These are phyloP conservation scores for Gleditsia sinensis DNA, from an alignment of 306 rosid genomes.

Conservation along the genomic window DNA sequence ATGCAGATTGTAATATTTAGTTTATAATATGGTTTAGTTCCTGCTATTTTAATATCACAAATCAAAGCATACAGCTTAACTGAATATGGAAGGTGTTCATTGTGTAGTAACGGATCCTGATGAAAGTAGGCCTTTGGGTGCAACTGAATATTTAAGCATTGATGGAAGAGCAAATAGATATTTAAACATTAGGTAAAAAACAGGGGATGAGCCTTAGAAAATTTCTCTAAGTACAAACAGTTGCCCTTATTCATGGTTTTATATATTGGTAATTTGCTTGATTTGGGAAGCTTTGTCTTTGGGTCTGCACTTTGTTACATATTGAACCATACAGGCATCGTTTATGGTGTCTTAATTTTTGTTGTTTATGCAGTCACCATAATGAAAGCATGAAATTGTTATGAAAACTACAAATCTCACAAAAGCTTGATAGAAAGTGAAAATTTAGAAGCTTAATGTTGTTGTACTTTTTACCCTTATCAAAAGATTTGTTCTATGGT, in stretches of 20 bases:
- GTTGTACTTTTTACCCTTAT: not conserved
- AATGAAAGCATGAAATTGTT: not conserved
- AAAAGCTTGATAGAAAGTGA: not conserved
- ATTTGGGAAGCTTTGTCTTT: conserved; percentile 5
- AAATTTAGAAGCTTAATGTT: not conserved
- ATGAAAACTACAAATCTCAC: not conserved
- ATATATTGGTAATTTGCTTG: not conserved
- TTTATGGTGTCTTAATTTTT: not conserved
- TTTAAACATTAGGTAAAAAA: not conserved
- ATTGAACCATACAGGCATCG: not conserved
- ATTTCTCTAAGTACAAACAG: not conserved
- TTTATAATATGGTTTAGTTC: not conserved
- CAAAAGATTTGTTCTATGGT: not conserved
- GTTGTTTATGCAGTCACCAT: not conserved
- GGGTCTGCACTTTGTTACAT: not conserved
- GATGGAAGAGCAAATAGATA: not conserved
- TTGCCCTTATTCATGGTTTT: not conserved
- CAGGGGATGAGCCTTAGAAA: not conserved
- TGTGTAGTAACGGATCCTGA: not conserved
- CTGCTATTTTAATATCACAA: not conserved
- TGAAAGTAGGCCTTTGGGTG: not conserved
- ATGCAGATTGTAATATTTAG: too few relatives aligned
- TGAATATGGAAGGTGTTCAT: not conserved
- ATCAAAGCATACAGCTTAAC: not conserved
- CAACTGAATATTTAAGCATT: not conserved